phyloP scores from a whole-genome alignment of 768 basidiomycete species.

The Chalciporus pseudorubinellus region DNA sequence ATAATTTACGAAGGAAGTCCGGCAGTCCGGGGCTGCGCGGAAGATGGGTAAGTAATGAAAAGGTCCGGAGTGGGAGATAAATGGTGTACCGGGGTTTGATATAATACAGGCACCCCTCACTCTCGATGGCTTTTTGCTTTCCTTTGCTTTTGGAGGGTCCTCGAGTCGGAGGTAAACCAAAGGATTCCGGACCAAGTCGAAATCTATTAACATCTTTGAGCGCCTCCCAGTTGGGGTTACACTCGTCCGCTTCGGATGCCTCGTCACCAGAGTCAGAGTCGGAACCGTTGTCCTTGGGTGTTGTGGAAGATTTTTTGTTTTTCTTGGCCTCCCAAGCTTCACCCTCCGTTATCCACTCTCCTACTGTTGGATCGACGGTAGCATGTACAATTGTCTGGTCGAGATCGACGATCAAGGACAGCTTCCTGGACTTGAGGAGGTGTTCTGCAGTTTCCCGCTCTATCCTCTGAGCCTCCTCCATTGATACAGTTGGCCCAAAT shows the following conservation, averaged over 20 bases:
- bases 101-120: slow-evolving; percentile 91
- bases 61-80: not conserved
- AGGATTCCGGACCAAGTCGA: slow-evolving; percentile 74
- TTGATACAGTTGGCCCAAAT: slow-evolving; percentile 85
- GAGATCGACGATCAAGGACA: slow-evolving; percentile 96
- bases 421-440: slow-evolving; percentile 70
- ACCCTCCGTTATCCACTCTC: slow-evolving; percentile 92
- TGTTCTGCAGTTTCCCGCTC: slow-evolving; percentile 80
- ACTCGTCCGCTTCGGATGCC: slow-evolving; percentile 50
- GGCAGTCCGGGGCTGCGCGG: slow-evolving; percentile 71
- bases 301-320: slow-evolving; percentile 38
- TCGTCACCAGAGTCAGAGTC: slow-evolving; percentile 42
- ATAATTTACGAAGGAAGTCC: slow-evolving; percentile 69
- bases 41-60: not conserved
- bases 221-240: slow-evolving; percentile 92
- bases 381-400: slow-evolving; percentile 99
- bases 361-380: slow-evolving; percentile 97
- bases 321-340: slow-evolving; percentile 74
- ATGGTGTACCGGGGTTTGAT: slow-evolving; percentile 87
- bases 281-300: slow-evolving; percentile 28
- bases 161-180: slow-evolving; percentile 47
- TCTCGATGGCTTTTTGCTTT: slow-evolving; percentile 65
- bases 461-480: slow-evolving; percentile 88
- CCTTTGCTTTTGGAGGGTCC: slow-evolving; percentile 45
- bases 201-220: slow-evolving; percentile 90